Evolutionary conservation across 2,329 filamentous ascomycete genomes (phyloP), one percentile per base, ranked within the genome.

Genomic region (Aspergillus ochraceus): DNA sequence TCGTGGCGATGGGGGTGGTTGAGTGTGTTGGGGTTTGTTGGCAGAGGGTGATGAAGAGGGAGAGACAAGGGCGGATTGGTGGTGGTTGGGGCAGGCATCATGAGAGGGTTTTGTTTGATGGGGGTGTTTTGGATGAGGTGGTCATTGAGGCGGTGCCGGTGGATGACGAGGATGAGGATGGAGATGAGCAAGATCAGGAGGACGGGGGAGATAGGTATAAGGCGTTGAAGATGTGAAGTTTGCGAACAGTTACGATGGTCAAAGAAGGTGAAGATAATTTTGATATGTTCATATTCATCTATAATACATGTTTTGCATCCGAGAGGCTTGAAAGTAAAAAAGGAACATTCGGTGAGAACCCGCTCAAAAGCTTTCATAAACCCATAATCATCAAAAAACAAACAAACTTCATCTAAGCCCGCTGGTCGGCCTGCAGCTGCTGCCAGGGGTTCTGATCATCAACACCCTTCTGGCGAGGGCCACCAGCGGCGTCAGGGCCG

Each of bases 361-460:
- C 59, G 55, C 55, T 58, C 45, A 47, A 39, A 22, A 42, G 14
- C 36, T 52, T 39, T 39, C 12, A 20, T 51, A 9, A 51, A n/a
- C 36, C 14, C 36, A 42, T 42, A 42, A 42, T 42, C 36, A 17
- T 42, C 36, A 39, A 39, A 32, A 36, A 36, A 36, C 10, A 42
- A 14, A n/a, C 14, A 22, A 19, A 24, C 20, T 14, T 29, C n/a
- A 53, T 54, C 60, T 68, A 74, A 54, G 67, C 69, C 19, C 70
- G 64, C 68, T 74, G 70, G 49, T 74, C 71, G 4, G 49, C 49
- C 54, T 71, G 58, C 60, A 74, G 51, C 45, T 60, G 32, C 55
- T 70, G 59, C 51, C 67, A 75, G 20, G 62, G 57, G 12, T 62
- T 66, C 47, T 67, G 47, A 50, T 66, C 57, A 19, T 70, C 66